Evolutionary conservation across 2,329 filamentous ascomycete genomes (phyloP).

Genomic region (Dothidotthia symphoricarpi): DNA sequence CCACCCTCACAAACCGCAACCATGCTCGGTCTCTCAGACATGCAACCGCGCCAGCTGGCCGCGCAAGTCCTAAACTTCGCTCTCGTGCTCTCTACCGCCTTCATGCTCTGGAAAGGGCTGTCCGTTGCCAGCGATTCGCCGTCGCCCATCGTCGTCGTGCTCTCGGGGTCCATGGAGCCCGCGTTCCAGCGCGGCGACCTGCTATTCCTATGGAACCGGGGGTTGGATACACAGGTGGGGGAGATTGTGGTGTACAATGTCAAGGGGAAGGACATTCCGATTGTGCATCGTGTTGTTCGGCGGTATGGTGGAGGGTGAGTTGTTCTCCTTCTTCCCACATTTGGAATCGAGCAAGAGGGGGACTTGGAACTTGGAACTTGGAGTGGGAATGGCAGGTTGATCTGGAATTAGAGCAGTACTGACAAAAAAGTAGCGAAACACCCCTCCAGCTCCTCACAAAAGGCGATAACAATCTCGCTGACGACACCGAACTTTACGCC

Average conservation of each 20-base stretch:
- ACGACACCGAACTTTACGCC: constrained; percentile 91
- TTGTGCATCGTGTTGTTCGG: constrained; percentile 89
- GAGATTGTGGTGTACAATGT: constrained; percentile 83
- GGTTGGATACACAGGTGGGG: constrained; percentile 62
- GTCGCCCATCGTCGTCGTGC: constrained; percentile 75
- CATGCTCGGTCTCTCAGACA: constrained; percentile 52
- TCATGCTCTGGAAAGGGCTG: constrained; percentile 90
- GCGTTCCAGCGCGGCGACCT: constrained; percentile 78
- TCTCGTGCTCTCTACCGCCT: constrained; percentile 83
- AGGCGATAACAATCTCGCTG: constrained; percentile 91
- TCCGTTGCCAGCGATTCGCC: constrained; percentile 68
- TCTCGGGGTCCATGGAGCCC: constrained; percentile 81
- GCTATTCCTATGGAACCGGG: constrained; percentile 73
- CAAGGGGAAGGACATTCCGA: constrained; percentile 91
- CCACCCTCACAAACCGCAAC: constrained; percentile 10
- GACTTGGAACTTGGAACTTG: neutral
- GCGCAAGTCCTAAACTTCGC: constrained; percentile 86
- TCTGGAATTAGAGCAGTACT: constrained; percentile 7
- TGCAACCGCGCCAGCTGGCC: constrained; percentile 77
- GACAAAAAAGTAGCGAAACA: constrained; percentile 39
- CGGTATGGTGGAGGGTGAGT: constrained; percentile 60
- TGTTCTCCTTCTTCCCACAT: neutral
- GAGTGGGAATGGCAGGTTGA: neutral
- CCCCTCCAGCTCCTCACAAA: constrained; percentile 79
- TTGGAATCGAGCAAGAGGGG: neutral